Evolutionary conservation across 2,329 filamentous ascomycete species (phyloP).

Genomic region (Cryphonectria nitschkei): DNA sequence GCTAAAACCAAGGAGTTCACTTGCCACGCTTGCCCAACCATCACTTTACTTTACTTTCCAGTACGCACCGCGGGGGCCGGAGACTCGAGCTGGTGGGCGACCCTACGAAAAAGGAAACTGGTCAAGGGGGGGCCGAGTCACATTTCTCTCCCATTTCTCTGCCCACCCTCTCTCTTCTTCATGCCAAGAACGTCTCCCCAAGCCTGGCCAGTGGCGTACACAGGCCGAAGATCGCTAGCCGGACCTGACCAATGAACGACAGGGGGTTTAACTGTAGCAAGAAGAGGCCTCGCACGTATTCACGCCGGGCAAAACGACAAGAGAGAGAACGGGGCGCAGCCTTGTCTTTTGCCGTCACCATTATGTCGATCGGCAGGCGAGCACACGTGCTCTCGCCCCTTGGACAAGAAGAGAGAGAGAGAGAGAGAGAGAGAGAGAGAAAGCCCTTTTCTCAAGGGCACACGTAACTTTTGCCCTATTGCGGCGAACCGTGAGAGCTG

Average conservation of each 20-base stretch:
- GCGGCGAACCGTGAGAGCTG: background rate
- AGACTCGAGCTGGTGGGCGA: background rate
- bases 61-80: background rate
- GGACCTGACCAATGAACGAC: background rate
- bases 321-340: background rate
- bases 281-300: conserved; percentile 1
- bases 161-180: too few species aligned
- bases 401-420: background rate
- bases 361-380: too few species aligned
- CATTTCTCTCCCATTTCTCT: too few species aligned
- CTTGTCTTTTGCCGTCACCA: background rate
- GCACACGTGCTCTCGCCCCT: too few species aligned
- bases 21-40: background rate
- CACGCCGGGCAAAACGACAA: background rate
- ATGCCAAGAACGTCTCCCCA: background rate
- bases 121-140: background rate
- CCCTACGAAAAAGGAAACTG: background rate
- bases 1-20: background rate
- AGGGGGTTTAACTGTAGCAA: background rate
- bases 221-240: background rate
- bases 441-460: background rate
- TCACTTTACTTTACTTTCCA: background rate
- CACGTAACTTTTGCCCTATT: background rate
- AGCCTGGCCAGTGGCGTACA: background rate
- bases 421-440: background rate